These are phyloP conservation scores for Paradendryphiella salina DNA, from an alignment of 2,329 filamentous ascomycete species.

Conservation along the genomic window DNA sequence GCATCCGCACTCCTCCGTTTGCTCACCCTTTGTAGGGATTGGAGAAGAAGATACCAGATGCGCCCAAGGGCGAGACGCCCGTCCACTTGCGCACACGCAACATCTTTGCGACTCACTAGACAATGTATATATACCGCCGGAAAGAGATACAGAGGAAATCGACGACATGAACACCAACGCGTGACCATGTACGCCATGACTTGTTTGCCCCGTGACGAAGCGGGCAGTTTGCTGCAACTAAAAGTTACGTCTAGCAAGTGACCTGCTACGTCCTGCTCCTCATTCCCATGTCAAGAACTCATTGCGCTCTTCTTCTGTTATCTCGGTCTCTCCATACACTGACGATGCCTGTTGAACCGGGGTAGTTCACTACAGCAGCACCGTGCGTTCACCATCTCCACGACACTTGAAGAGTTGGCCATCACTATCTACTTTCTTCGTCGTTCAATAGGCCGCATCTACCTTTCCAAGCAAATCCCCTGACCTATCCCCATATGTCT, in stretches of 20 bases:
- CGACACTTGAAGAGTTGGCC: slow-evolving; percentile 4
- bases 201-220: slow-evolving; percentile 22
- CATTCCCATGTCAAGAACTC: not conserved
- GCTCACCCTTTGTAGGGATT: slow-evolving; percentile 47
- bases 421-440: not conserved
- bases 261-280: not conserved
- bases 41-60: slow-evolving; percentile 57
- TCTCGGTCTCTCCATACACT: not conserved
- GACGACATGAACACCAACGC: slow-evolving; percentile 18
- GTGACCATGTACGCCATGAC: not conserved
- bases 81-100: slow-evolving; percentile 55
- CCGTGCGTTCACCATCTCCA: slow-evolving; percentile 5
- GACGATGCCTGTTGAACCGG: not conserved
- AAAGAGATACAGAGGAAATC: slow-evolving; percentile 17
- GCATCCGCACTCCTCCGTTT: not conserved
- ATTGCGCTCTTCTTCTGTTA: not conserved
- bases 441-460: not conserved
- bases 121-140: slow-evolving; percentile 39
- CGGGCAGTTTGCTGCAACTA: slow-evolving; percentile 2
- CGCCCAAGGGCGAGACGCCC: slow-evolving; percentile 53
- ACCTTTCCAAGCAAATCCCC: not conserved
- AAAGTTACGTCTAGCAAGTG: slow-evolving; percentile 3
- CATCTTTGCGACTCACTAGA: slow-evolving; percentile 45
- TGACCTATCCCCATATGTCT: not conserved
- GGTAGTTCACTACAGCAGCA: not conserved